phyloP scores from a whole-genome alignment of 805 yeast species.

The Tetrapisispora fleetii region DNA sequence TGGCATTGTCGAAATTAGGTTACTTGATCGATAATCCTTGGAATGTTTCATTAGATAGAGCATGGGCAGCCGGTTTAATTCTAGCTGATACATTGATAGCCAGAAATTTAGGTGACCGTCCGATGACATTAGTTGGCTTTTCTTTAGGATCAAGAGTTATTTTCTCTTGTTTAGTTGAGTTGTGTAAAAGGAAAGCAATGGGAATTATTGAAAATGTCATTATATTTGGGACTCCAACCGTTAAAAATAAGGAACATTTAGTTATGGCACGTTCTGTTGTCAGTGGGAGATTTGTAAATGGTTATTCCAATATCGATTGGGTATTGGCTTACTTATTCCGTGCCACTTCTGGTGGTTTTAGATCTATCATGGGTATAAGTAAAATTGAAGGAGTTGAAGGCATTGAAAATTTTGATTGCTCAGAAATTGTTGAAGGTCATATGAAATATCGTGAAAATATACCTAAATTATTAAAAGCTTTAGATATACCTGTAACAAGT shows the following conservation, averaged over 20 bases:
- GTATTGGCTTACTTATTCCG: constrained; percentile 87
- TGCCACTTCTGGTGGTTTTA: constrained; percentile 91
- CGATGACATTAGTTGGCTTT: constrained; percentile 86
- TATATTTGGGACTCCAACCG: constrained; percentile 81
- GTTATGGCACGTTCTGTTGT: constrained; percentile 75
- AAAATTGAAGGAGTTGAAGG: constrained; percentile 55
- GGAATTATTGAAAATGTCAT: constrained; percentile 86
- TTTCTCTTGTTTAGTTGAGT: constrained; percentile 77
- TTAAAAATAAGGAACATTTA: constrained; percentile 67
- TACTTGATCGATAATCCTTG: constrained; percentile 93
- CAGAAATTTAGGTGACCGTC: constrained; percentile 84
- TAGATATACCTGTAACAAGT: constrained; percentile 73
- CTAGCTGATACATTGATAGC: constrained; percentile 84
- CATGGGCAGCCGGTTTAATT: constrained; percentile 91
- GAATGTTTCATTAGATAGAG: constrained; percentile 94
- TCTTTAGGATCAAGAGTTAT: constrained; percentile 89
- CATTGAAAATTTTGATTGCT: constrained; percentile 79
- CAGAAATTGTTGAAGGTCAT: constrained; percentile 84
- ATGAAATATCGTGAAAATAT: constrained; percentile 94
- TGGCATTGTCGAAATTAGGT: constrained; percentile 81
- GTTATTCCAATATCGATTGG: constrained; percentile 91
- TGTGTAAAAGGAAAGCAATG: constrained; percentile 74
- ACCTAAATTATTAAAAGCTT: constrained; percentile 61
- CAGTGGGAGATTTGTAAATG: constrained; percentile 82
- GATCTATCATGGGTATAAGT: constrained; percentile 84